Conservation (phyloP, 495 filamentous ascomycete genomes). For the Diplogelasinospora grovesii region DNA sequence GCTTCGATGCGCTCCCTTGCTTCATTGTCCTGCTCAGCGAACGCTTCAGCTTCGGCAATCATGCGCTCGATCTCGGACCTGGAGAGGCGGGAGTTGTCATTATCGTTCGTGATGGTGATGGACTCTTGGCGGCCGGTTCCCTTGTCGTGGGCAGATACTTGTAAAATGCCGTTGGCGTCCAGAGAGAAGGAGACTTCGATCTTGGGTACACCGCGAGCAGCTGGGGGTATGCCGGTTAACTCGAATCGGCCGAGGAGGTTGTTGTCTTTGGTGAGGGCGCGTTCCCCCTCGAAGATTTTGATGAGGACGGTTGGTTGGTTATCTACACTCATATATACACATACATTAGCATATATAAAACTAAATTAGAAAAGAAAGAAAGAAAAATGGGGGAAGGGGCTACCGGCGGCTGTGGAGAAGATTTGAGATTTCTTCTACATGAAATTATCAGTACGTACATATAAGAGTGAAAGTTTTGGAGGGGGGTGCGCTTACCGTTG, state of each 20-base stretch:
- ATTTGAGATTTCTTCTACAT: slow-evolving; percentile 93
- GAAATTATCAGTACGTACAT: too few relatives aligned
- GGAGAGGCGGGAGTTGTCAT: slow-evolving; percentile 82
- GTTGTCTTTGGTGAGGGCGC: slow-evolving; percentile 85
- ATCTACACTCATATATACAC: slow-evolving; percentile 36
- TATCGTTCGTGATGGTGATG: slow-evolving; percentile 88
- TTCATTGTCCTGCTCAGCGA: slow-evolving; percentile 90
- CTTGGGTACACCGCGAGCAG: slow-evolving; percentile 85
- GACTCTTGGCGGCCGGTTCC: slow-evolving; percentile 86
- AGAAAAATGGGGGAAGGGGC: not conserved
- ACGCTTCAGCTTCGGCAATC: slow-evolving; percentile 89
- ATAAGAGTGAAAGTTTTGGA: too few relatives aligned
- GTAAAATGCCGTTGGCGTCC: slow-evolving; percentile 91
- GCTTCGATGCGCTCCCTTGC: slow-evolving; percentile 80
- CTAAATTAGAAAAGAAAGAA: not conserved
- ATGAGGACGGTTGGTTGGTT: slow-evolving; percentile 91
- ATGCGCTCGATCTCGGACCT: slow-evolving; percentile 92
- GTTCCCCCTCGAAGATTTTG: slow-evolving; percentile 91
- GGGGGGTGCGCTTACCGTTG: slow-evolving; percentile 48
- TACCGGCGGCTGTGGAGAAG: slow-evolving; percentile 75
- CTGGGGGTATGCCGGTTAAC: slow-evolving; percentile 83
- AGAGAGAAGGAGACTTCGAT: slow-evolving; percentile 92
- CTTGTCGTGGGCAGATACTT: slow-evolving; percentile 86
- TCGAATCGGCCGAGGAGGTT: slow-evolving; percentile 93
- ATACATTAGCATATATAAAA: not conserved